phyloP scores from a whole-genome alignment of 192 early-diverging fungal species.

The Physocladia obscura region DNA sequence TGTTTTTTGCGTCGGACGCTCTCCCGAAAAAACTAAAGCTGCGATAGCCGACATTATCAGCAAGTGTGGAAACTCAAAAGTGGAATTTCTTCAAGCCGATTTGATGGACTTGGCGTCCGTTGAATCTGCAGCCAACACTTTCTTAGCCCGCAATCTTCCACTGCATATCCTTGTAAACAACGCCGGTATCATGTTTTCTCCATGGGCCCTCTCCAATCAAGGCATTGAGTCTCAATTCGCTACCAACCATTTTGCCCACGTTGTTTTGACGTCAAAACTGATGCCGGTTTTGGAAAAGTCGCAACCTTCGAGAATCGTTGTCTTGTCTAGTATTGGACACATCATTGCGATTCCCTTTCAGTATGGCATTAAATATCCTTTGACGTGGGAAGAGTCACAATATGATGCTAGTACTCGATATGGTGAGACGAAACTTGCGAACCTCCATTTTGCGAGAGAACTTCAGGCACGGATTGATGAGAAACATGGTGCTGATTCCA shows the following conservation, averaged over 20 bases:
- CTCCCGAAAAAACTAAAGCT: conserved; percentile 25
- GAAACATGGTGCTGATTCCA: conserved; percentile 24
- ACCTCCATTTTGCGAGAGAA: conserved; percentile 51
- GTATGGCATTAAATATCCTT: conserved; percentile 20
- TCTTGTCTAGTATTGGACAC: conserved; percentile 29
- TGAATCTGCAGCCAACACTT: conserved; percentile 33
- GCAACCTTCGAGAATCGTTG: conserved; percentile 40
- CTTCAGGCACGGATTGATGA: conserved; percentile 40
- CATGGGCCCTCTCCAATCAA: conserved; percentile 51
- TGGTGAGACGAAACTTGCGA: conserved; percentile 51
- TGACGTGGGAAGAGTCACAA: conserved; percentile 33
- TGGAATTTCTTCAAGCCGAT: conserved; percentile 33
- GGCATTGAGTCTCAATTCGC: conserved; percentile 69
- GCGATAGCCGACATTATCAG: conserved; percentile 40
- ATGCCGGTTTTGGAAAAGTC: conserved; percentile 28
- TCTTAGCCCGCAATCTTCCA: conserved; percentile 30
- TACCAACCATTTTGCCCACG: conserved; percentile 65
- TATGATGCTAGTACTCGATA: conserved; percentile 19
- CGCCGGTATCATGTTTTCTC: conserved; percentile 67
- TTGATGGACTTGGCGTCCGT: conserved; percentile 38
- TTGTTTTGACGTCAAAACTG: conserved; percentile 36
- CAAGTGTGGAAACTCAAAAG: conserved; percentile 1
- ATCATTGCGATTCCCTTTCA: conserved; percentile 27
- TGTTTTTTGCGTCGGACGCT: conserved; percentile 4
- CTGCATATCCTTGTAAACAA: conserved; percentile 64